phyloP scores from a whole-genome alignment of 2,329 filamentous ascomycete genomes.

The Pseudocercospora musae region DNA sequence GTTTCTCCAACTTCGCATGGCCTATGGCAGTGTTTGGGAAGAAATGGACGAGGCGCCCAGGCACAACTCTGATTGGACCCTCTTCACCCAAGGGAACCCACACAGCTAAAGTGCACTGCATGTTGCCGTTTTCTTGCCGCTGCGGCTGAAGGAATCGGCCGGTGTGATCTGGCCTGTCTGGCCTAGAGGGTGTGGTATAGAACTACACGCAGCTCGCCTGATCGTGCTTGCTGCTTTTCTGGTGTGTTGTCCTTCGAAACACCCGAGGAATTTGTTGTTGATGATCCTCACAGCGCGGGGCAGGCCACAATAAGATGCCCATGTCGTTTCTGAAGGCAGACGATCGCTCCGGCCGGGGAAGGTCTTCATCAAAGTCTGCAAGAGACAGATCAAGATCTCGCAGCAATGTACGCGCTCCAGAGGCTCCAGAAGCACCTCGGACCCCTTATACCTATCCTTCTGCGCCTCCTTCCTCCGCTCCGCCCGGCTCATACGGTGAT shows the following conservation, averaged over 20 bases:
- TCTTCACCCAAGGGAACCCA: background rate
- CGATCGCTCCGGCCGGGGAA: conserved; percentile 40
- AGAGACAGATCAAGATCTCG: conserved; percentile 38
- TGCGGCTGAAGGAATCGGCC: background rate
- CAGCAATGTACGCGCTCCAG: conserved; percentile 38
- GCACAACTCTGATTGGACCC: background rate
- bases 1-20: background rate
- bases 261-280: background rate
- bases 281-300: background rate
- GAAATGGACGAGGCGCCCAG: conserved; percentile 1
- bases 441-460: conserved; percentile 22
- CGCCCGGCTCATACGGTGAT: conserved; percentile 24
- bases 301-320: background rate
- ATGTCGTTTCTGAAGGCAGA: conserved; percentile 38
- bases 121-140: background rate
- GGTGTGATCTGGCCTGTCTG: background rate
- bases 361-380: conserved; percentile 42
- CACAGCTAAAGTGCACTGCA: background rate
- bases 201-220: background rate
- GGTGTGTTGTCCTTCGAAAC: background rate
- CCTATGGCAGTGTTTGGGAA: background rate
- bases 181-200: background rate
- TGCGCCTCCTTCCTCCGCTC: conserved; percentile 13
- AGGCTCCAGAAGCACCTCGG: conserved; percentile 28
- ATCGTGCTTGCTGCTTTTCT: background rate